Evolutionary conservation across 805 yeast species (phyloP), one percentile per base, ranked within the genome.

Genomic region (Blastobotrys attinorum): DNA sequence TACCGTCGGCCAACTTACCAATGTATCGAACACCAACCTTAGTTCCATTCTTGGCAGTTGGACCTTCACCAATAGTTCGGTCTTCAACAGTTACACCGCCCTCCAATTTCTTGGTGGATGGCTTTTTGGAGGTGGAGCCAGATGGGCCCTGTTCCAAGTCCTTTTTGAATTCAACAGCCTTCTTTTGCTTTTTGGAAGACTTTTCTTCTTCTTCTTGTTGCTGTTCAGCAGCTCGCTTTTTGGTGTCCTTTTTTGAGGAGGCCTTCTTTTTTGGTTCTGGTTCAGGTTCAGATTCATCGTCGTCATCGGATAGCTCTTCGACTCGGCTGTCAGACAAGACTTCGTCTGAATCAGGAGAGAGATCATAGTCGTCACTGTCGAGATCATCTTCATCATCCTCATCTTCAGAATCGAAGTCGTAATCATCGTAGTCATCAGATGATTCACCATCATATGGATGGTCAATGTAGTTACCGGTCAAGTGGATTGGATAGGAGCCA

Each of bases 61-160:
- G 79, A 49, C 98, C 99, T 47, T 78, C 76, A 60, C 98, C 98
- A 47, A 73, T 66, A 49, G 82, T 79, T 68, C 95, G 83, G 73
- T 92, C 98, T 75, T 92, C 98, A 60, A 88, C 71, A 49, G 83
- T 71, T 56, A 92, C 87, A 62, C 97, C 97, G 58, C 97, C 97
- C 62, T 84, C 82, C 53, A 92, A 75, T 44, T 84, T 83, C 72
- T 81, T 81, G 57, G 84, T 54, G 55, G 83, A 75, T 40, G 53
- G 55, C 40, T 55, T 45, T 43, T 56, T 49, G 43, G 50, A 39
- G 16, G 51, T 38, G 27, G 66, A 48, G 39, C 67, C 67, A 22
- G 90, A 81, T 64, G 97, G 97, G 49, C 96, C 96, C 72, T 87
- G 94, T 70, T 90, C 97, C 60, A 90, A 79, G 52, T 84, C 81